Percentiles rank a stretch among this genome's conserved stretches.
phyloP scores from a whole-genome alignment of 148 eudicot genomes.

The Chenopodium berlandieri region DNA sequence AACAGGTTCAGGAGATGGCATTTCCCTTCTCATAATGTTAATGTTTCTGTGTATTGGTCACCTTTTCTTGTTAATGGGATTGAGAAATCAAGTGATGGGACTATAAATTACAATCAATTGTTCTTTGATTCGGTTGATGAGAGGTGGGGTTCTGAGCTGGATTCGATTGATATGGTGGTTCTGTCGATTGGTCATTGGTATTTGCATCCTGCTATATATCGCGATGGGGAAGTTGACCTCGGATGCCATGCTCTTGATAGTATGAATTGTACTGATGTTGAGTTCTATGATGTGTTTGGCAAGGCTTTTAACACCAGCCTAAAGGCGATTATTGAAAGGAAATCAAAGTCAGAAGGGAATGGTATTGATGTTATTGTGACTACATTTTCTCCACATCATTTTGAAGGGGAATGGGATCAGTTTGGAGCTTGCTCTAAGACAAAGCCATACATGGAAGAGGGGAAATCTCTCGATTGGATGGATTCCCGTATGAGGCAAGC shows the following conservation, averaged over 20 bases:
- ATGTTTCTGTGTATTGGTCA: conserved; percentile 76
- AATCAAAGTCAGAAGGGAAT: conserved; percentile 15
- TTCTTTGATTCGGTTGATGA: conserved; percentile 69
- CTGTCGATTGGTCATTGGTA: conserved; percentile 89
- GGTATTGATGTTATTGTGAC: conserved; percentile 57
- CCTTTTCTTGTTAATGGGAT: conserved; percentile 77
- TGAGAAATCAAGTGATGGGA: conserved; percentile 44
- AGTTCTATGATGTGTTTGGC: conserved; percentile 64
- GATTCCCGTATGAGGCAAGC: conserved; percentile 64
- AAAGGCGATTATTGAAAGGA: conserved; percentile 44
- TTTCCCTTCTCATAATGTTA: conserved; percentile 57
- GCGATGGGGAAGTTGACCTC: conserved; percentile 42
- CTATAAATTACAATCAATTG: conserved; percentile 41
- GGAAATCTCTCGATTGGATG: conserved; percentile 63
- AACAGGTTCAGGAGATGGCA: conserved; percentile 74
- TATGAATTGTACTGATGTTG: conserved; percentile 53
- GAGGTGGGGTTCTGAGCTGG: conserved; percentile 69
- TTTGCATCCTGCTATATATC: conserved; percentile 74
- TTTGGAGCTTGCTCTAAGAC: conserved; percentile 80
- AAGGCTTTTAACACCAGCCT: conserved; percentile 71
- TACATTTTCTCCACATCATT: conserved; percentile 84
- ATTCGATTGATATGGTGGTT: conserved; percentile 63
- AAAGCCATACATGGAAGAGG: conserved; percentile 52
- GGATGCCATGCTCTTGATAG: conserved; percentile 67
- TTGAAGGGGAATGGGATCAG: conserved; percentile 90